phyloP scores from a whole-genome alignment of 2,329 filamentous ascomycete genomes.

The Beauveria sp. region DNA sequence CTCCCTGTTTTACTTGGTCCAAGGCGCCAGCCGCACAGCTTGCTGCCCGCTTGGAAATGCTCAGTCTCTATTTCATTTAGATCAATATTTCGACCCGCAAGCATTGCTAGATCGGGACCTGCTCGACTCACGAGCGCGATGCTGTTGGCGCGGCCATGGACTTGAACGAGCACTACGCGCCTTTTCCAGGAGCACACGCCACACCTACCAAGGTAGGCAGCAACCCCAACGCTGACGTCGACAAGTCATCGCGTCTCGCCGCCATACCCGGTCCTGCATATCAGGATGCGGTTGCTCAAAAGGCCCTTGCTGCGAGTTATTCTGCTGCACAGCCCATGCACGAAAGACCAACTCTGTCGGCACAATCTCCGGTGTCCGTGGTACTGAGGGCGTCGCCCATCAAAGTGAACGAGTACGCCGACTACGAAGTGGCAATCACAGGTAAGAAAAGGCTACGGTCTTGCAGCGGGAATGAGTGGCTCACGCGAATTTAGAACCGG shows the following conservation, averaged over 20 bases:
- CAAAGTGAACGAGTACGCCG: constrained; percentile 1
- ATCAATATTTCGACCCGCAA: neutral
- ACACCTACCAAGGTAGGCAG: neutral
- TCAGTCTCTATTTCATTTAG: neutral
- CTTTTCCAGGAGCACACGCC: neutral
- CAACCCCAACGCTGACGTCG: neutral
- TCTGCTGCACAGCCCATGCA: neutral
- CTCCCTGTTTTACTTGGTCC: neutral
- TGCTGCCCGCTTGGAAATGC: neutral
- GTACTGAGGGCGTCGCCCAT: constrained; percentile 1
- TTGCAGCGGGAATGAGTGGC: neutral
- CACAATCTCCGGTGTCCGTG: neutral
- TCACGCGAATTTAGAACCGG: neutral
- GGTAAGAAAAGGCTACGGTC: neutral
- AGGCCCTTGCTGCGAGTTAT: neutral
- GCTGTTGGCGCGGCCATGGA: neutral
- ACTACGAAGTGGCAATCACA: neutral
- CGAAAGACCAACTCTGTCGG: no score
- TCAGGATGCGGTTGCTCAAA: neutral
- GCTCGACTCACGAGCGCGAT: neutral
- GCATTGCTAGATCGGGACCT: neutral
- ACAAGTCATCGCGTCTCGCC: neutral
- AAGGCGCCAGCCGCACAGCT: neutral
- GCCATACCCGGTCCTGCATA: neutral
- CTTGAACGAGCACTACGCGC: neutral